Evolutionary conservation across 73 alveolate species (phyloP).

Genomic region (Tetrahymena borealis): DNA sequence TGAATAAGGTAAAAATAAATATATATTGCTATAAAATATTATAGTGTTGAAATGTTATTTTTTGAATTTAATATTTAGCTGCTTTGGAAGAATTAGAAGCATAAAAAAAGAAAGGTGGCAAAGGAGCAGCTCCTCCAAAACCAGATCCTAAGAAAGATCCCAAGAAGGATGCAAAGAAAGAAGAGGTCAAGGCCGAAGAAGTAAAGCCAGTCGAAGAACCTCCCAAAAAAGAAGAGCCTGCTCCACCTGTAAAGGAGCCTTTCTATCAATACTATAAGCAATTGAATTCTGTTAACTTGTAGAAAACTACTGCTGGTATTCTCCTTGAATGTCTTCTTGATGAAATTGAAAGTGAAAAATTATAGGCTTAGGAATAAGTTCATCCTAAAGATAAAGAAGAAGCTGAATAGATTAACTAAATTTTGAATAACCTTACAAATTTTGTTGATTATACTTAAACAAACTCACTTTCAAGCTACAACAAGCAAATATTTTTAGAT

Average conservation of each 20-base stretch:
- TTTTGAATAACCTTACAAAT: background rate
- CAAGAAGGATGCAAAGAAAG: constrained; percentile 35
- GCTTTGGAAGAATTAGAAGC: constrained; percentile 10
- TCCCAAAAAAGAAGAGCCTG: constrained; percentile 3
- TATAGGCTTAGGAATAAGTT: constrained; percentile 3
- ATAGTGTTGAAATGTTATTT: background rate
- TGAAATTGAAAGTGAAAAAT: constrained; percentile 12
- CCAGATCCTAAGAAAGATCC: background rate
- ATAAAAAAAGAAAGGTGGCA: constrained; percentile 39
- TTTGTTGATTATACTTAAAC: background rate
- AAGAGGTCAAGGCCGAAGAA: constrained; percentile 36
- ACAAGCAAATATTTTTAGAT: constrained; percentile 3
- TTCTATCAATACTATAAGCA: constrained; percentile 18
- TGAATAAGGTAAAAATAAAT: constrained; percentile 19
- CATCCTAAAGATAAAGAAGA: constrained; percentile 43
- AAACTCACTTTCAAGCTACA: background rate
- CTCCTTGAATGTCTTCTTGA: constrained; percentile 27
- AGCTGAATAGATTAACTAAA: constrained; percentile 23
- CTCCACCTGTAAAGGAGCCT: constrained; percentile 25
- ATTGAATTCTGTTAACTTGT: background rate
- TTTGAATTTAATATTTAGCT: background rate
- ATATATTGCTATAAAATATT: background rate
- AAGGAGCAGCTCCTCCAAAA: background rate
- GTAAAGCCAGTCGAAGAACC: constrained; percentile 16
- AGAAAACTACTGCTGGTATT: constrained; percentile 9